Conservation (phyloP, 1,139 yeast genomes). For the Saccharomycopsis phalli region DNA sequence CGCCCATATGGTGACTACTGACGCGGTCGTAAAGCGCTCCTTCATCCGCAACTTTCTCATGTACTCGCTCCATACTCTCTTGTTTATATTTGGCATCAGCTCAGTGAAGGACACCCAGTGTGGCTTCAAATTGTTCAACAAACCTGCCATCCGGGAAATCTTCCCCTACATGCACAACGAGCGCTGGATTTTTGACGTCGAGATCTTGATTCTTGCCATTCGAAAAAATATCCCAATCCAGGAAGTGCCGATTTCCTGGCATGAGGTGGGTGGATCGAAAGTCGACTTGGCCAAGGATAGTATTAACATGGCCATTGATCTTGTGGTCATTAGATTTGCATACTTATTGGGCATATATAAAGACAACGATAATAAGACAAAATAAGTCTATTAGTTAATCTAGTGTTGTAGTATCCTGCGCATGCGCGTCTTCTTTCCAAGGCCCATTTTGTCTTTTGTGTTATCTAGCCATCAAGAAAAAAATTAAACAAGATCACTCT, state of each 20-base stretch:
- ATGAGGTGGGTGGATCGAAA: slow-evolving; percentile 92
- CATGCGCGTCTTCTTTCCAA: too few relatives aligned
- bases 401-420: too few relatives aligned
- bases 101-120: slow-evolving; percentile 90
- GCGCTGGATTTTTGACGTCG: slow-evolving; percentile 97
- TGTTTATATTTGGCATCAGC: slow-evolving; percentile 81
- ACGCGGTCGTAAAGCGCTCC: slow-evolving; percentile 90
- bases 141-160: slow-evolving; percentile 50
- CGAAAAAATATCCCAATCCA: slow-evolving; percentile 55
- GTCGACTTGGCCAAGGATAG: slow-evolving; percentile 88
- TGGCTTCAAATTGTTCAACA: slow-evolving; percentile 88
- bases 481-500: slow-evolving; percentile 5
- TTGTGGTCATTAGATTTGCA: slow-evolving; percentile 85
- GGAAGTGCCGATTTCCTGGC: slow-evolving; percentile 92
- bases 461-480: neutral
- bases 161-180: slow-evolving; percentile 95
- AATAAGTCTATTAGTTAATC: neutral
- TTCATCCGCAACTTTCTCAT: slow-evolving; percentile 81
- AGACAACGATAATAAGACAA: slow-evolving; percentile 24
- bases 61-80: slow-evolving; percentile 86
- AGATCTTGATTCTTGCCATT: slow-evolving; percentile 71
- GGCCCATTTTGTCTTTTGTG: neutral
- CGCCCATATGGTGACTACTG: slow-evolving; percentile 94
- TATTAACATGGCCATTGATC: slow-evolving; percentile 89
- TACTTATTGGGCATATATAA: slow-evolving; percentile 76